phyloP scores from a whole-genome alignment of 1,284 basidiomycete genomes.

The Cryptococcus sp. region DNA sequence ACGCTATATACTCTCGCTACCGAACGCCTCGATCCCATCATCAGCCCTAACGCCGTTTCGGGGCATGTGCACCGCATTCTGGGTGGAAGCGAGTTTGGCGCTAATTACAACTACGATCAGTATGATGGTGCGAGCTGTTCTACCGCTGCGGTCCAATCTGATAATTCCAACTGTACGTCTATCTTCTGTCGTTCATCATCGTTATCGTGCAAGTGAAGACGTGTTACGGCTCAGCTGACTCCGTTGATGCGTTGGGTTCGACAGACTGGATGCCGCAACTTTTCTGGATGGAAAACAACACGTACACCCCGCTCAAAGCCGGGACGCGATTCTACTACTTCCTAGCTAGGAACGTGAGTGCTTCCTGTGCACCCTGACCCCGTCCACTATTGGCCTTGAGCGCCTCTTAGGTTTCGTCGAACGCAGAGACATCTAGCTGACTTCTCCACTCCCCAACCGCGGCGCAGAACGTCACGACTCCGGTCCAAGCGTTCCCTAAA shows the following conservation, averaged over 20 bases:
- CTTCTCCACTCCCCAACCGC: constrained; percentile 11
- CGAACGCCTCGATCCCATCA: constrained; percentile 29
- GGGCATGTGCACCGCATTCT: constrained; percentile 30
- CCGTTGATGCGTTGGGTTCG: background rate
- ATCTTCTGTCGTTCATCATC: background rate
- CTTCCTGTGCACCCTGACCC: background rate
- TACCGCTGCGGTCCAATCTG: constrained; percentile 27
- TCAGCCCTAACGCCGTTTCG: constrained; percentile 22
- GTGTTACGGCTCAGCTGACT: background rate
- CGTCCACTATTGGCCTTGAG: background rate
- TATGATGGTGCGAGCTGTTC: constrained; percentile 28
- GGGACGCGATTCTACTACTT: constrained; percentile 38
- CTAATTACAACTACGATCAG: constrained; percentile 35
- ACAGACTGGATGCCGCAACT: constrained; percentile 21
- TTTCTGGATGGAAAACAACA: constrained; percentile 24
- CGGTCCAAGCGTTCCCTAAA: constrained; percentile 29
- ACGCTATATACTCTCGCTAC: constrained; percentile 19
- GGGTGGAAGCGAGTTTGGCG: constrained; percentile 37
- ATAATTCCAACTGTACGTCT: constrained; percentile 33
- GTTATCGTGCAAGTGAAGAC: background rate
- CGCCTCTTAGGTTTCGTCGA: background rate
- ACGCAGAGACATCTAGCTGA: constrained; percentile 2
- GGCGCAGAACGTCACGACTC: constrained; percentile 9
- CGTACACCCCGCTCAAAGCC: constrained; percentile 23
- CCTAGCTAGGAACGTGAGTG: constrained; percentile 25